Evolutionary conservation across 2,329 filamentous ascomycete species (phyloP), one percentile per base, ranked within the genome.

Genomic region (Fusarium oligoseptatum): DNA sequence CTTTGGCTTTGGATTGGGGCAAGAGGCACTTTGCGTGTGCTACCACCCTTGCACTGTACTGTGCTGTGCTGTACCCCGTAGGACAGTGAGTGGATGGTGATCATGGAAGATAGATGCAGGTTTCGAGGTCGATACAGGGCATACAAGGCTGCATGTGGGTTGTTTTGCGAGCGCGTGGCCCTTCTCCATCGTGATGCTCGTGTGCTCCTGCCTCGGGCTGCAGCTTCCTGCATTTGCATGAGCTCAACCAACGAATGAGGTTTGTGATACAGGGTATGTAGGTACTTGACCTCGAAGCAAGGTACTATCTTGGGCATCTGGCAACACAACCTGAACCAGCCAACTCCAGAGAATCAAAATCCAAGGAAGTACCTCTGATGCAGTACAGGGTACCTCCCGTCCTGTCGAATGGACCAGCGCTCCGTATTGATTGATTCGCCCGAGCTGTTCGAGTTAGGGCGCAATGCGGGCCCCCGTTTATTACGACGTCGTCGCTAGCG

Each of bases 401-500:
- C 27, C 27, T 32, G 48, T 55, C 48, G 17, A 29, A 55, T n/a
- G 27, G 32, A 45, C 17, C 17, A 61, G 24, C 41, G 50, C 57
- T 67, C 60, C 62, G 62, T 74, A 62, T 74, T 75, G 72, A 74
- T 74, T 74, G 72, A 74, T 74, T 75, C 65, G 72, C 39, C 69
- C 52, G 43, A 70, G 52, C 22, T 48, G 22, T 22, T 55, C 34
- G 22, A 64, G 48, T 60, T 74, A 74, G 71, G 60, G 60, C 68
- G 60, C 39, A 64, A 73, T 73, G 69, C 72, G 66, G 76, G 67
- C 43, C 67, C 68, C 70, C 66, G 70, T 76, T 76, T 71, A 68
- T 67, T 78, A 76, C 71, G 75, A 71, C 70, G 50, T 75, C 70
- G 67, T 68, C 60, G 70, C 71, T 78, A 76, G 73, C 56, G 72